Evolutionary conservation across 139 green algal species (phyloP), one percentile per base, ranked within the genome.

Genomic region (Zygnema circumcarinatum): DNA sequence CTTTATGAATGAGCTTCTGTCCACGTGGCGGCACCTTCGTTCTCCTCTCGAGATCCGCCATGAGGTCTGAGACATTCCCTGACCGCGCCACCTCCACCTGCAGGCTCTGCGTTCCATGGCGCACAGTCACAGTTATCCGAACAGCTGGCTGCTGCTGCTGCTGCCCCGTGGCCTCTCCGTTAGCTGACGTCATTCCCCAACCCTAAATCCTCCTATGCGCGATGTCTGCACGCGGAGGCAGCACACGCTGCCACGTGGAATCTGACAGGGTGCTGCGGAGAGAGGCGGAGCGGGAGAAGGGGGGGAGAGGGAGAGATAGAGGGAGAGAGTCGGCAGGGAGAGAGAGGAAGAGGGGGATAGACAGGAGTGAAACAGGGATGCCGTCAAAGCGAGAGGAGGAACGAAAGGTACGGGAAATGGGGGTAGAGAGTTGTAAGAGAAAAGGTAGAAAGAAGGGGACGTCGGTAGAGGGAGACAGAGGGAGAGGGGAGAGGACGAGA

Each of bases 1-100:
- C 78, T 85, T 85, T 85, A 67, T 85, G 78, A 67, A 85, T 85
- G 2, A 85, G 78, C 78, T 85, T 85, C 78, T 85, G 78, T 1
- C 39, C 38, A n/a, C 78, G 78, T n/a, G 78, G 78, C 25, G 36
- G 78, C 2, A 85, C 38, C 2, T 73, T 73, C 25, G 78, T 85
- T 16, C 53, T 1, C 38, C 22, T 76, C 41, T 85, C 52, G 3
- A 85, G 38, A 2, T 35, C 78, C 21, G 36, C 35, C 31, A 73
- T 85, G 2, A 85, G 78, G 38, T 85, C 41, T 76, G 52, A 56
- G 1, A 85, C 78, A 2, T 62, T 7, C 16, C 47, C 47, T 62
- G 47, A 25, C 16, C 47, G 7, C 16, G 47, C 7, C 7, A 62
- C 47, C 16, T 62, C 47, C 47, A 62, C 47, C 47, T 62, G 47